Conservation (phyloP, 495 filamentous ascomycete species). For the Podospora australis region DNA sequence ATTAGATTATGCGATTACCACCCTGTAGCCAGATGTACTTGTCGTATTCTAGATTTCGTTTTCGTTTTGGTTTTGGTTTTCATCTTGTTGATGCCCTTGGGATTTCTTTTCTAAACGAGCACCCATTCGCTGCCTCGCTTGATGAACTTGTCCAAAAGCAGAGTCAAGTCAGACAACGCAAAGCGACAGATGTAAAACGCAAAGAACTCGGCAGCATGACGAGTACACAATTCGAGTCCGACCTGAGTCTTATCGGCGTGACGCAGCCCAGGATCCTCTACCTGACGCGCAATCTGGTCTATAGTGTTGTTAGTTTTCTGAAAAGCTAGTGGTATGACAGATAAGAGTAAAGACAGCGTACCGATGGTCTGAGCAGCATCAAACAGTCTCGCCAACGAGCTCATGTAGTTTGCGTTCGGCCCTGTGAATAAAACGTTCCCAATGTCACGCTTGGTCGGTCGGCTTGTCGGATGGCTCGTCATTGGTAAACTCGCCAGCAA, state of each 20-base stretch:
- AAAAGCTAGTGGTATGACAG: background rate
- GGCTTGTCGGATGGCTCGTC: slow-evolving; percentile 58
- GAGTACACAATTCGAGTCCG: slow-evolving; percentile 83
- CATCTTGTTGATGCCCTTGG: too few relatives aligned
- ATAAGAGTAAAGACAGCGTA: slow-evolving; percentile 42
- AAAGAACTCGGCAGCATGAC: slow-evolving; percentile 96
- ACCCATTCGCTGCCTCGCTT: slow-evolving; percentile 97
- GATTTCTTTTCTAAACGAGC: slow-evolving; percentile 44
- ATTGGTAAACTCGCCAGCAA: slow-evolving; percentile 74
- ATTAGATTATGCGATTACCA: too few relatives aligned
- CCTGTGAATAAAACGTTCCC: slow-evolving; percentile 65
- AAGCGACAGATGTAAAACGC: slow-evolving; percentile 95
- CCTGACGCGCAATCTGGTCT: slow-evolving; percentile 92
- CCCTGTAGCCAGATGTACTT: too few relatives aligned
- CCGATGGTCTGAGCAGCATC: slow-evolving; percentile 91
- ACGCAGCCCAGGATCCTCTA: slow-evolving; percentile 85
- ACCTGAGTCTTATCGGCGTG: slow-evolving; percentile 79
- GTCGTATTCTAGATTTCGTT: too few relatives aligned
- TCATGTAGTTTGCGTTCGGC: slow-evolving; percentile 85
- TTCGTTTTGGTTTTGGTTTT: too few relatives aligned
- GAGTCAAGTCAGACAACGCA: slow-evolving; percentile 71
- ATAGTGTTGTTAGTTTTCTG: slow-evolving; percentile 10
- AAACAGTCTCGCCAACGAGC: slow-evolving; percentile 81
- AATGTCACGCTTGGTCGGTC: slow-evolving; percentile 60
- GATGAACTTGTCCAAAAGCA: slow-evolving; percentile 94